Conservation (phyloP, 768 basidiomycete genomes). For the Boletus tomentosulus region DNA sequence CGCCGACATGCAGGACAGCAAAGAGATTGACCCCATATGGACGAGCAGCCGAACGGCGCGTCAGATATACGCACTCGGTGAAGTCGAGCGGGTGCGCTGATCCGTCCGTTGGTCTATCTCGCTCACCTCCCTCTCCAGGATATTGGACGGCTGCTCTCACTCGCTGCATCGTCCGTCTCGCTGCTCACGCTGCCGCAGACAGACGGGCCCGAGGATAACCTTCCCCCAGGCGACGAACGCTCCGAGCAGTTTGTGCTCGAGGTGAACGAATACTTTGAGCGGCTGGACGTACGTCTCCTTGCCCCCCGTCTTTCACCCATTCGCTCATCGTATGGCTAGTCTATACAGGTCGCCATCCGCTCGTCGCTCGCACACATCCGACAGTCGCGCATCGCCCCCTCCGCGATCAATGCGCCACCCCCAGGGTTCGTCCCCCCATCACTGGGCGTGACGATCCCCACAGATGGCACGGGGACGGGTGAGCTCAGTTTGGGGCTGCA, state of each 20-base stretch:
- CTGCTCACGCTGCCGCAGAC: conserved; percentile 82
- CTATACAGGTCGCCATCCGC: conserved; percentile 72
- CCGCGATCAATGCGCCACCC: conserved; percentile 80
- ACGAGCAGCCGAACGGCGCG: conserved; percentile 74
- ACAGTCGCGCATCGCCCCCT: conserved; percentile 77
- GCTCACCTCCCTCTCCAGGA: conserved; percentile 43
- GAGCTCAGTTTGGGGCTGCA: conserved; percentile 60
- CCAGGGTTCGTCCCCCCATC: conserved; percentile 72
- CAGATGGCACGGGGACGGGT: conserved; percentile 21
- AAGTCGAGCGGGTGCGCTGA: conserved; percentile 67
- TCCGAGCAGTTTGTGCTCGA: conserved; percentile 83
- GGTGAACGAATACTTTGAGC: conserved; percentile 82
- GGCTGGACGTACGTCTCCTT: conserved; percentile 59
- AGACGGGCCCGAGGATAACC: conserved; percentile 58
- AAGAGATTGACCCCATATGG: conserved; percentile 74
- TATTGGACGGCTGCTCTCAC: conserved; percentile 67
- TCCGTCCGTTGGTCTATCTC: not conserved
- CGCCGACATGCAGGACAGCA: conserved; percentile 14
- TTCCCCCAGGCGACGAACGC: conserved; percentile 78
- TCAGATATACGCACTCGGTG: conserved; percentile 75
- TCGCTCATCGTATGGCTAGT: conserved; percentile 24
- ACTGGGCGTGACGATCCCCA: conserved; percentile 71
- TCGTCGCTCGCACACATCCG: conserved; percentile 79
- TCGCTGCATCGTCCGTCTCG: conserved; percentile 76
- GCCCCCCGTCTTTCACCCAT: not conserved